Percentiles rank a stretch among this genome's conserved stretches.
Conservation (phyloP, 1,139 yeast genomes). For the Hanseniaspora sp. region DNA sequence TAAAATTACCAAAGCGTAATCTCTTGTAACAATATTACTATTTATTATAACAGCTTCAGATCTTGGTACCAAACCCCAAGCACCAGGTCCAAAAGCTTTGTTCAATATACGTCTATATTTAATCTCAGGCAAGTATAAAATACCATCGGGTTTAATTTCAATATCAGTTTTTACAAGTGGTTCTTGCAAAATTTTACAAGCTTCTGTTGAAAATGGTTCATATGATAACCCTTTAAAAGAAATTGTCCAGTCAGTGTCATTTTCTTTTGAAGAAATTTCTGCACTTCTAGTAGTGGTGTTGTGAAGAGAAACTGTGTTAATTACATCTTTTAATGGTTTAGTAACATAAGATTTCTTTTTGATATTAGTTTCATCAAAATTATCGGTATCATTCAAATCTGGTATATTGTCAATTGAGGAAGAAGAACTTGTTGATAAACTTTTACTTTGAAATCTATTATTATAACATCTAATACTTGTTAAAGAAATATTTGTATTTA, state of each 20-base stretch:
- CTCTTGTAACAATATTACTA: conserved; percentile 58
- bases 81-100: conserved; percentile 94
- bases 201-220: conserved; percentile 54
- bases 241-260: conserved; percentile 49
- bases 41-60: conserved; percentile 65
- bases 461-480: too few relatives aligned
- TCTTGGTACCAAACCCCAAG: conserved; percentile 96
- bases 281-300: too few relatives aligned
- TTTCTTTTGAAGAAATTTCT: not conserved
- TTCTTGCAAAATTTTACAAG: conserved; percentile 48
- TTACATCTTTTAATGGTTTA: too few relatives aligned
- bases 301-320: too few relatives aligned
- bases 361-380: too few relatives aligned
- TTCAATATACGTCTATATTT: conserved; percentile 82
- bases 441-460: too few relatives aligned
- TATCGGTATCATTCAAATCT: too few relatives aligned
- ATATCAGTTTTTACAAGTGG: conserved; percentile 58
- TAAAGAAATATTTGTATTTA: too few relatives aligned
- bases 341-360: too few relatives aligned
- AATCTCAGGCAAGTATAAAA: conserved; percentile 83
- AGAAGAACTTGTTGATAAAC: too few relatives aligned
- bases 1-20: conserved; percentile 75
- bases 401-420: too few relatives aligned
- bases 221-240: conserved; percentile 77
- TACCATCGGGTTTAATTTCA: conserved; percentile 92